Evolutionary conservation across 2,329 filamentous ascomycete species (phyloP).

Genomic region (Simplicillium aogashimaense): DNA sequence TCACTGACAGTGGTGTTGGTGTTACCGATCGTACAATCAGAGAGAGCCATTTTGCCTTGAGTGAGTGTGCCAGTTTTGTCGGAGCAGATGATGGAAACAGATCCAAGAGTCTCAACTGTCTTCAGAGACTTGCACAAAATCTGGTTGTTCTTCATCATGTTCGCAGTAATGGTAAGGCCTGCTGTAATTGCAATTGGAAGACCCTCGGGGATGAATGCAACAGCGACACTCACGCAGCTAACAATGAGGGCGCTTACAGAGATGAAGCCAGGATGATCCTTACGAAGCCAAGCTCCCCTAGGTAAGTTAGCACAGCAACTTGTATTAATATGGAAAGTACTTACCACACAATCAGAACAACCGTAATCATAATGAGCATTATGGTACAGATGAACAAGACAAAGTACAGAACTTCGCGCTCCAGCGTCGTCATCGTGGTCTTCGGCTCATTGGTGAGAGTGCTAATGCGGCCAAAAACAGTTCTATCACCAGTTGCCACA

Average conservation of each 20-base stretch:
- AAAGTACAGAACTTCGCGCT: slow-evolving; percentile 65
- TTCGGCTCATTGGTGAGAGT: slow-evolving; percentile 62
- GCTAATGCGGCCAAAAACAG: slow-evolving; percentile 68
- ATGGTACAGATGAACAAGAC: slow-evolving; percentile 59
- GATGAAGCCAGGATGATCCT: slow-evolving; percentile 59
- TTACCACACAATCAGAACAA: slow-evolving; percentile 58
- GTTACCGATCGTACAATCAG: slow-evolving; percentile 52
- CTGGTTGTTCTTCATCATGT: slow-evolving; percentile 67
- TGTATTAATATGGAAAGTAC: slow-evolving; percentile 8
- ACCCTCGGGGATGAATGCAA: slow-evolving; percentile 69
- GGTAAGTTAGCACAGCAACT: too few relatives aligned
- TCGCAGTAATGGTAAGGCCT: slow-evolving; percentile 65
- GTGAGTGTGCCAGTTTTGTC: slow-evolving; percentile 70
- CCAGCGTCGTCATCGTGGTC: slow-evolving; percentile 56
- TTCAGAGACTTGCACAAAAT: slow-evolving; percentile 73
- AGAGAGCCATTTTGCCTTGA: slow-evolving; percentile 63
- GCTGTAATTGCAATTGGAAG: slow-evolving; percentile 61
- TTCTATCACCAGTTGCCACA: slow-evolving; percentile 61
- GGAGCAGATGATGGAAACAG: slow-evolving; percentile 64
- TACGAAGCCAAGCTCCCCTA: slow-evolving; percentile 56
- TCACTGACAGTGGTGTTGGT: slow-evolving; percentile 38
- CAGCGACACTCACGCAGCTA: slow-evolving; percentile 59
- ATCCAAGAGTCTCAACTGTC: slow-evolving; percentile 66
- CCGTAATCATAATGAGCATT: slow-evolving; percentile 54
- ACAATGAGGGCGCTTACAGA: slow-evolving; percentile 63